Conservation (phyloP, 768 basidiomycete species). For the Pisolithus microcarpus region DNA sequence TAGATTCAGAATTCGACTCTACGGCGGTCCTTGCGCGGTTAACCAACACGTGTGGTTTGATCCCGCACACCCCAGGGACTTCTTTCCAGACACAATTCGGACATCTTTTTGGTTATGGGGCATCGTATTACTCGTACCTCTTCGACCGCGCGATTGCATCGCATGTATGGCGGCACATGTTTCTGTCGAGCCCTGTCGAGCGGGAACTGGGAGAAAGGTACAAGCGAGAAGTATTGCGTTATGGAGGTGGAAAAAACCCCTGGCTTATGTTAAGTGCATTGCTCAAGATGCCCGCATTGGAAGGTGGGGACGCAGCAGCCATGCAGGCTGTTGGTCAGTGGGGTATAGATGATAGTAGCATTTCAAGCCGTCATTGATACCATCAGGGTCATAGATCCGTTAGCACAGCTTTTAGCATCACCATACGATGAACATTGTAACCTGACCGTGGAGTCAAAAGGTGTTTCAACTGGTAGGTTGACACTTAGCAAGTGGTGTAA, state of each 20-base stretch:
- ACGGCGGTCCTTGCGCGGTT: slow-evolving; percentile 59
- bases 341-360: slow-evolving; percentile 72
- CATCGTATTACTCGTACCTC: slow-evolving; percentile 96
- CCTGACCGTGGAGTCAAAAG: no score
- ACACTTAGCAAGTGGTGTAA: no score
- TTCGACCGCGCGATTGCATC: slow-evolving; percentile 96
- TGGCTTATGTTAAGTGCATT: slow-evolving; percentile 86
- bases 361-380: slow-evolving; percentile 51
- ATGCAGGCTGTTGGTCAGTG: slow-evolving; percentile 90
- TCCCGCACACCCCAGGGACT: slow-evolving; percentile 78
- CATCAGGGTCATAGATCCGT: no score
- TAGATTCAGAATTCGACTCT: slow-evolving; percentile 59
- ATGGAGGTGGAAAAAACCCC: slow-evolving; percentile 87
- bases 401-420: no score
- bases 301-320: slow-evolving; percentile 64
- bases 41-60: slow-evolving; percentile 62
- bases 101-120: slow-evolving; percentile 93
- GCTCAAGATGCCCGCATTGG: slow-evolving; percentile 57
- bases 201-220: slow-evolving; percentile 76
- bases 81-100: slow-evolving; percentile 95
- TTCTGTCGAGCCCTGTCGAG: slow-evolving; percentile 57
- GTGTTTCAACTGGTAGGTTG: no score
- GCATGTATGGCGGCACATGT: slow-evolving; percentile 78
- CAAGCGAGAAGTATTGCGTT: slow-evolving; percentile 65
- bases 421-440: no score